Conservation (phyloP, 2,329 filamentous ascomycete genomes). For the Hirsutella rhossiliensis region DNA sequence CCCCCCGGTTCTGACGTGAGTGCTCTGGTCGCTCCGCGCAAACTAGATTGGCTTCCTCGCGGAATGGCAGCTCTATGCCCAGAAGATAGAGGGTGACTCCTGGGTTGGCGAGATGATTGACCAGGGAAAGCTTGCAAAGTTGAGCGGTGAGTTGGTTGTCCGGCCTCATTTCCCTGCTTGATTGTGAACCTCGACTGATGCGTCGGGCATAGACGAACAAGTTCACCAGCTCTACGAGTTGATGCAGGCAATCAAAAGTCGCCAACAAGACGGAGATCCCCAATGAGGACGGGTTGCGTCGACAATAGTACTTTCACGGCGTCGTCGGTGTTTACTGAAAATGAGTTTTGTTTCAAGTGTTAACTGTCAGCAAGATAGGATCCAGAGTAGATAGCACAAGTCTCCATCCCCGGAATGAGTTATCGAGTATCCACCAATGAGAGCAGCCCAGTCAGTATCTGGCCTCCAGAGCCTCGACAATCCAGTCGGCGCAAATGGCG, state of each 20-base stretch:
- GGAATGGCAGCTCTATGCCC: slow-evolving; percentile 93
- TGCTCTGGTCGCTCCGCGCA: not conserved
- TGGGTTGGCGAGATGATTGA: slow-evolving; percentile 85
- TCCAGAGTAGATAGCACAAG: too few relatives aligned
- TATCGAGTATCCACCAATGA: not conserved
- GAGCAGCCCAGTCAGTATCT: slow-evolving; percentile 4
- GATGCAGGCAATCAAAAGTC: slow-evolving; percentile 64
- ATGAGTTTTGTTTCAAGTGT: too few relatives aligned
- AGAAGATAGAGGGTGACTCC: slow-evolving; percentile 74
- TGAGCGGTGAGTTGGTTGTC: slow-evolving; percentile 60
- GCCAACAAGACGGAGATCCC: slow-evolving; percentile 7
- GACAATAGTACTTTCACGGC: too few relatives aligned
- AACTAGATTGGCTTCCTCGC: slow-evolving; percentile 82
- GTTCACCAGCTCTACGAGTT: slow-evolving; percentile 88
- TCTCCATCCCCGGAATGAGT: not conserved
- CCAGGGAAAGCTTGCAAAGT: slow-evolving; percentile 71
- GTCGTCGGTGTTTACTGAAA: too few relatives aligned
- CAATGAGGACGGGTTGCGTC: not conserved
- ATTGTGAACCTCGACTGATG: not conserved
- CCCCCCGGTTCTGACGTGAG: too few relatives aligned
- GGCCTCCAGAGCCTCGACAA: slow-evolving; percentile 34
- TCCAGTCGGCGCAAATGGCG: slow-evolving; percentile 47
- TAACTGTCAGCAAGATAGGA: too few relatives aligned
- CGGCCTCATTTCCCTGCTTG: not conserved
- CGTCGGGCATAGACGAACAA: slow-evolving; percentile 60